A percentile compares a stretch with the other conserved stretches of the same genome.
Conservation (phyloP, 192 early-diverging fungal genomes). For the Backusella westeae region DNA sequence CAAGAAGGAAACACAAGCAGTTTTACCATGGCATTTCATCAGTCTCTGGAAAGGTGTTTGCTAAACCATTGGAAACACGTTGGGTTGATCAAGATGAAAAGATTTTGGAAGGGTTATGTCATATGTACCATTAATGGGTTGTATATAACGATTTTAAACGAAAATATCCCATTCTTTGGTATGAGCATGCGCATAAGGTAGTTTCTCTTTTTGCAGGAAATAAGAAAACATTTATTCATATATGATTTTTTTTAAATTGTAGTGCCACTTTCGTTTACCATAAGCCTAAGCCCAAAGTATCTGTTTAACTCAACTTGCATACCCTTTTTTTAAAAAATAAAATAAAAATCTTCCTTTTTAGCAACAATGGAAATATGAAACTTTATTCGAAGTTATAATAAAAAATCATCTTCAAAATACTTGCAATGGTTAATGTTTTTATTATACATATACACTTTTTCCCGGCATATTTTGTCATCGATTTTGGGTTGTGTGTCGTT, state of each 20-base stretch:
- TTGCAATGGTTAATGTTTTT: too few species aligned
- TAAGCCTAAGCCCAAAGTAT: conserved; percentile 55
- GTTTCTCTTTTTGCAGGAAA: background rate
- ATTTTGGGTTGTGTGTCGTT: too few species aligned
- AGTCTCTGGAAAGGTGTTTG: conserved; percentile 73
- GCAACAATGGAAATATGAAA: too few species aligned
- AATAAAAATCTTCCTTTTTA: too few species aligned
- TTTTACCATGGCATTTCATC: conserved; percentile 86
- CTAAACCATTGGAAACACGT: conserved; percentile 68
- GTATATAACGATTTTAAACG: conserved; percentile 72
- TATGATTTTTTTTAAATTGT: background rate
- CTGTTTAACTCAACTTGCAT: background rate
- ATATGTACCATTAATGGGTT: conserved; percentile 82
- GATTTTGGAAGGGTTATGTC: conserved; percentile 75
- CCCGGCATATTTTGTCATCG: too few species aligned
- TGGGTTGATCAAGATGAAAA: conserved; percentile 55
- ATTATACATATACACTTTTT: too few species aligned
- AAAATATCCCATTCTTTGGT: conserved; percentile 79
- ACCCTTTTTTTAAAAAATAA: too few species aligned
- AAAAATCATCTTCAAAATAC: too few species aligned
- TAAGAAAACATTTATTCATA: background rate
- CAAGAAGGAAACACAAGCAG: conserved; percentile 76
- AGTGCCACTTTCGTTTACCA: conserved; percentile 69
- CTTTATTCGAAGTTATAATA: too few species aligned
- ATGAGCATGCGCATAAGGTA: conserved; percentile 79